Conservation (phyloP, 1,284 basidiomycete genomes). For the Ganoderma boninense region DNA sequence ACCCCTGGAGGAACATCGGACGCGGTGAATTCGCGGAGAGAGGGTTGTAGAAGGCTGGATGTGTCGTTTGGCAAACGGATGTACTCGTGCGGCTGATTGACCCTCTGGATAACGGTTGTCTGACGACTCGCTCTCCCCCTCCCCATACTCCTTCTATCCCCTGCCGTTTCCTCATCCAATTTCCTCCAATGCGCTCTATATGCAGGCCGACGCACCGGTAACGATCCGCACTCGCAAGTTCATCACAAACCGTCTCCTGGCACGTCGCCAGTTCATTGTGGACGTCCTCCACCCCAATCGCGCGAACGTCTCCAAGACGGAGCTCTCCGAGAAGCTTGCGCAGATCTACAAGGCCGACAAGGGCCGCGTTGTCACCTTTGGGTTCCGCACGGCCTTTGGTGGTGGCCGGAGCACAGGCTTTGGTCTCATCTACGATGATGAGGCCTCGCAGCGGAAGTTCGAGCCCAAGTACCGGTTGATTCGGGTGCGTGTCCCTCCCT, state of each 20-base stretch:
- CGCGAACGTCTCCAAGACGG: conserved; percentile 93
- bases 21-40: conserved; percentile 25
- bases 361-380: conserved; percentile 79
- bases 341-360: conserved; percentile 83
- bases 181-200: conserved; percentile 1
- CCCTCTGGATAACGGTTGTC: conserved; percentile 33
- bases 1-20: conserved; percentile 25
- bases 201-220: conserved; percentile 89
- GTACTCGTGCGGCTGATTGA: conserved; percentile 33
- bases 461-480: conserved; percentile 97
- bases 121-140: conserved; percentile 29
- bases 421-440: conserved; percentile 97
- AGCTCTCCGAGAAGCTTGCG: conserved; percentile 95
- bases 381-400: conserved; percentile 95
- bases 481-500: conserved; percentile 70
- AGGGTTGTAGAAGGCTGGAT: conserved; percentile 44
- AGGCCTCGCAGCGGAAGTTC: conserved; percentile 94
- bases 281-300: conserved; percentile 97
- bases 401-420: conserved; percentile 98
- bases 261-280: conserved; percentile 92
- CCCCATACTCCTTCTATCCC: conserved; percentile 16
- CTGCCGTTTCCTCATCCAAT: neutral
- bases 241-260: conserved; percentile 98
- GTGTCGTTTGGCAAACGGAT: conserved; percentile 41
- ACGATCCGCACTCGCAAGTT: conserved; percentile 99